Base-by-base conservation (phyloP, 768 basidiomycete genomes). In the Lactarius pseudohatsudake region DNA sequence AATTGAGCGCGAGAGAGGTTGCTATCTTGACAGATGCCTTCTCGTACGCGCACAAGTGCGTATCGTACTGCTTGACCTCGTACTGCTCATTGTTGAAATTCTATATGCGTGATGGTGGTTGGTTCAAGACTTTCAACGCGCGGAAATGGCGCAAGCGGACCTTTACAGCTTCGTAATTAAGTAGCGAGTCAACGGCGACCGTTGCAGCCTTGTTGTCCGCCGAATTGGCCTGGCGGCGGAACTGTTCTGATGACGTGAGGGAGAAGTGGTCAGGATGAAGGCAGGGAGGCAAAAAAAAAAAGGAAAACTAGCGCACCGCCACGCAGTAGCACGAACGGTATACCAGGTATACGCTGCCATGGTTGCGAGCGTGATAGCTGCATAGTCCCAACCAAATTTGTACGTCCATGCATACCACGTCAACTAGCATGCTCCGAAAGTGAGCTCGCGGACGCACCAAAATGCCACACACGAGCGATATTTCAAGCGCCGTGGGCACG, bases 101-200 rank as follows among this genome's bases (percentile, higher is more conserved):
- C 94, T 96, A 76, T 55, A 67, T 7, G 8, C 20, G n/a, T 1
- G 1, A 64, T 45, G n/a, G 40, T 3, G 7, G 18, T 59, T 43
- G 61, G 53, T 59, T 13, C n/a, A n/a, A 34, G 62, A 40, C 16
- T 18, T 36, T 20, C 41, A 40, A 7, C 26, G 22, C 7, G 34
- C 41, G 68, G 34, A n/a, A 28, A 32, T 8, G 9, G 22, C 43
- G n/a, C 5, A 32, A 18, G 53, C 77, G 36, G 68, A 95, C 96
- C 84, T 98, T 99, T 73, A 99, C 97, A 3, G 97, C 97, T 75
- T 99, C 97, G 72, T 94, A 98, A 74, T 99, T 99, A 75, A 99
- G 96, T 54, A 99, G 79, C 0, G 96, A 93, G 74, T 99, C 97
- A 3, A 98, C 94, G 3, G 94, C 92, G 2, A 91, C 85, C 0